Conservation (phyloP, 1,139 yeast genomes). For the Nakaseomyces kungkrabaensis region DNA sequence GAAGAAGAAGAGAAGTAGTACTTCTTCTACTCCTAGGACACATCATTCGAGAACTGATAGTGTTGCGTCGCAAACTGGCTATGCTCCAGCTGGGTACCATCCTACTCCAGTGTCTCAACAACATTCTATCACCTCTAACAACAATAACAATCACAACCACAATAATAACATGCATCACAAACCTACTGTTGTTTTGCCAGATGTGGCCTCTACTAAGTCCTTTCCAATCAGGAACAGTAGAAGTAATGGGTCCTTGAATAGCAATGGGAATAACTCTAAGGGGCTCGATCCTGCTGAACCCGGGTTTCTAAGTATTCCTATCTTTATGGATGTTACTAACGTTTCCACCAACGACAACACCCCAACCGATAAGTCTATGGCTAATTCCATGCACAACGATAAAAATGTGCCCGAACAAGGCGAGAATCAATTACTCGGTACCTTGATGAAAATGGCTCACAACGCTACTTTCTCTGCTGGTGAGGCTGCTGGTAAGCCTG, state of each 20-base stretch:
- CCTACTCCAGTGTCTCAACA: not conserved
- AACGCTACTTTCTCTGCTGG: not conserved
- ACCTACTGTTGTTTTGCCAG: conserved; percentile 1
- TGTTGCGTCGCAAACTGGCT: not conserved
- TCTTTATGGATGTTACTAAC: conserved; percentile 2
- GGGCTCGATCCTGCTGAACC: conserved; percentile 2
- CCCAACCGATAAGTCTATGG: not conserved
- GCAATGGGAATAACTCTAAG: conserved; percentile 1
- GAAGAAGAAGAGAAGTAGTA: not conserved
- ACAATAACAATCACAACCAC: not conserved
- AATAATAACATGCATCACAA: not conserved
- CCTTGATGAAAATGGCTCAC: conserved; percentile 1
- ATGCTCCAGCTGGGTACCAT: not conserved
- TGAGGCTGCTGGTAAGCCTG: not conserved
- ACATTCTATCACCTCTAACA: not conserved
- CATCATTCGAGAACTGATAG: not conserved
- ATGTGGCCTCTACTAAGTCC: not conserved
- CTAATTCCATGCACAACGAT: not conserved
- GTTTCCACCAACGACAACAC: not conserved
- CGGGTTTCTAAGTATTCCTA: conserved; percentile 2
- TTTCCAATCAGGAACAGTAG: not conserved
- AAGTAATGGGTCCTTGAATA: not conserved
- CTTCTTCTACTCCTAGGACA: not conserved
- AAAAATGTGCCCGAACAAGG: not conserved
- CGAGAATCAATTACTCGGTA: not conserved